These are phyloP conservation scores for Epicoccum sorghinum DNA, from an alignment of 2,329 filamentous ascomycete species.

Conservation along the genomic window DNA sequence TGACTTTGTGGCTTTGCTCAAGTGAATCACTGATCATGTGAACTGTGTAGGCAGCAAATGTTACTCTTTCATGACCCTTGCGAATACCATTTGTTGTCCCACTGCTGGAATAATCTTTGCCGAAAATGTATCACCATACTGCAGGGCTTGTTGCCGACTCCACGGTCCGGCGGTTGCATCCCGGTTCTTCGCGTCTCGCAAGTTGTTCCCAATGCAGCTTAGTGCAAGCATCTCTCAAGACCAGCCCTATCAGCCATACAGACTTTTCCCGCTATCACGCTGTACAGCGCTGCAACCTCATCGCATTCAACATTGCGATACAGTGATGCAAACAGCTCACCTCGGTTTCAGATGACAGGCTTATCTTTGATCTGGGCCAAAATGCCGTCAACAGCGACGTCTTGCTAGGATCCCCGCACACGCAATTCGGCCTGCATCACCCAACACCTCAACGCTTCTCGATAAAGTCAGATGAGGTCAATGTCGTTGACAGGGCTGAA, in stretches of 20 bases:
- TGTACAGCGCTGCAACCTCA: slow-evolving; percentile 5
- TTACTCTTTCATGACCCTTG: not conserved
- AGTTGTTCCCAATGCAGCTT: slow-evolving; percentile 11
- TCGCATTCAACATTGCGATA: slow-evolving; percentile 2
- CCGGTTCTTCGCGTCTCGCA: slow-evolving; percentile 20
- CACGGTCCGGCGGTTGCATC: slow-evolving; percentile 9
- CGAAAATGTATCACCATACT: slow-evolving; percentile 9
- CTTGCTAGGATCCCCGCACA: not conserved
- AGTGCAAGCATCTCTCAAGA: slow-evolving; percentile 25
- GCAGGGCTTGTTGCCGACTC: slow-evolving; percentile 13
- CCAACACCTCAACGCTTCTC: not conserved
- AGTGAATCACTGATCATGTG: not conserved
- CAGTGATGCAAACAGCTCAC: slow-evolving; percentile 5
- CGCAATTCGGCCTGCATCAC: not conserved
- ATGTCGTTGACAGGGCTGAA: not conserved
- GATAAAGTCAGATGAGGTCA: not conserved
- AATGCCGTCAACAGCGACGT: not conserved
- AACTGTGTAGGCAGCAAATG: not conserved
- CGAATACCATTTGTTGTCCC: not conserved
- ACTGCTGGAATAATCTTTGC: slow-evolving; percentile 10
- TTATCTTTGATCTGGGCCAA: not conserved
- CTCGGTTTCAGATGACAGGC: slow-evolving; percentile 18
- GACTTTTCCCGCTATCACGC: slow-evolving; percentile 14
- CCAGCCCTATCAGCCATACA: slow-evolving; percentile 27
- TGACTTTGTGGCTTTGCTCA: not conserved